These are phyloP conservation scores for Candida endomychidarum DNA, from an alignment of 805 yeast species.

Conservation along the genomic window DNA sequence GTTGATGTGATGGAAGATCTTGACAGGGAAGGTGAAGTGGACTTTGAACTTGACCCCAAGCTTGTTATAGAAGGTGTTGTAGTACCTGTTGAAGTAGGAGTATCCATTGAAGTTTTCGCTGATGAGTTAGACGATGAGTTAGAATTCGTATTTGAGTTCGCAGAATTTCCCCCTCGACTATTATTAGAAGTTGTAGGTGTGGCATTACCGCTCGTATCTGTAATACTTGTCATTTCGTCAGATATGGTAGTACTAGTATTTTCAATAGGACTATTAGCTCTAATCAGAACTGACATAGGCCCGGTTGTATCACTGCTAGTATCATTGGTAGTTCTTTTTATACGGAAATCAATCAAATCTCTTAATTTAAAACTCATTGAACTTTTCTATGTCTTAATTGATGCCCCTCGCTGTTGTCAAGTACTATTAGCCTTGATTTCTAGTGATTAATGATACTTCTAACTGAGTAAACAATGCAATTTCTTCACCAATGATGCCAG, in stretches of 20 bases:
- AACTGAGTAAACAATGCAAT: no score
- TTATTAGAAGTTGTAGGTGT: not conserved
- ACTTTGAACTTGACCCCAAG: not conserved
- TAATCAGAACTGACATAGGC: not conserved
- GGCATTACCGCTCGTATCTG: conserved; percentile 4
- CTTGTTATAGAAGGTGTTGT: not conserved
- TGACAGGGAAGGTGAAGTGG: not conserved
- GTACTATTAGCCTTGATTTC: no score
- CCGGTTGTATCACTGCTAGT: not conserved
- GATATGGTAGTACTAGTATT: not conserved
- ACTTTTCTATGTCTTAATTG: not conserved
- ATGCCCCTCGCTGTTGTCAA: not conserved
- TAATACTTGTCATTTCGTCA: not conserved
- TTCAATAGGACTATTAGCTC: not conserved
- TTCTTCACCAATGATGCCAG: no score
- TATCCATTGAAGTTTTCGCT: conserved; percentile 2
- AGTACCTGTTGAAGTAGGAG: not conserved
- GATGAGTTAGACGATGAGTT: conserved; percentile 7
- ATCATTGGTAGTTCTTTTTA: not conserved
- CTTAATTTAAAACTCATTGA: conserved; percentile 1
- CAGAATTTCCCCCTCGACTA: not conserved
- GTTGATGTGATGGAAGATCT: not conserved
- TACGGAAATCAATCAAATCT: not conserved
- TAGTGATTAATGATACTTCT: no score
- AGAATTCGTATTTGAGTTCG: not conserved